Conservation (phyloP, 2,329 filamentous ascomycete species). For the Podosphaera fusca region DNA sequence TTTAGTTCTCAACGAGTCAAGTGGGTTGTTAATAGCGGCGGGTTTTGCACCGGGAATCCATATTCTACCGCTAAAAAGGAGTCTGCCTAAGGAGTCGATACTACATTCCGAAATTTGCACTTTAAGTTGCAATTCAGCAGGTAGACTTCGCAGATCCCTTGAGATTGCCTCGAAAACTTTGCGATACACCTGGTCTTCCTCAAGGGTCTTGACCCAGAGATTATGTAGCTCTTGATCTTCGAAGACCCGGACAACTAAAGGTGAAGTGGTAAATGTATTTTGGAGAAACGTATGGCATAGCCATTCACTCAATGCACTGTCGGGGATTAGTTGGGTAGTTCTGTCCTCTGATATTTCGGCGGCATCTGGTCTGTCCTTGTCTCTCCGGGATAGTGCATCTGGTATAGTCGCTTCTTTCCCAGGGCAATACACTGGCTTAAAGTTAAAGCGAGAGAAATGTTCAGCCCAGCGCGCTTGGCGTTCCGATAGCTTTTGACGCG, state of each 20-base stretch:
- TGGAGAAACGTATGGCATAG: not conserved
- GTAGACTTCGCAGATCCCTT: not conserved
- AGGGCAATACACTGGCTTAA: not conserved
- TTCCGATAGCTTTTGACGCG: not conserved
- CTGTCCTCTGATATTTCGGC: too few relatives aligned
- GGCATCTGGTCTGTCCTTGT: not conserved
- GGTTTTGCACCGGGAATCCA: not conserved
- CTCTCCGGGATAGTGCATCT: not conserved
- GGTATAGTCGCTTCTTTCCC: not conserved
- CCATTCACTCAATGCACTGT: not conserved
- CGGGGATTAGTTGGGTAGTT: not conserved
- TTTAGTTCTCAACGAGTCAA: not conserved
- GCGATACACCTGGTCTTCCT: not conserved
- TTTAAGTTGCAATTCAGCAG: not conserved
- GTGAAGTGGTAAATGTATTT: not conserved
- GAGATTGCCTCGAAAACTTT: not conserved
- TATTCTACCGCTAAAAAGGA: not conserved
- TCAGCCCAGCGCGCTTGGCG: not conserved
- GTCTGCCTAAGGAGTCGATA: not conserved
- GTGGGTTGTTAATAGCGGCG: not conserved
- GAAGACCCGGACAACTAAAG: not conserved
- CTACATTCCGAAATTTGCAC: not conserved
- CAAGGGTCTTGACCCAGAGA: not conserved
- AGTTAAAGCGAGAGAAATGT: not conserved
- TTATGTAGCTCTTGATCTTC: not conserved